Evolutionary conservation across 2,329 filamentous ascomycete genomes (phyloP), one percentile per base, ranked within the genome.

Genomic region (Hirsutella minnesotensis): DNA sequence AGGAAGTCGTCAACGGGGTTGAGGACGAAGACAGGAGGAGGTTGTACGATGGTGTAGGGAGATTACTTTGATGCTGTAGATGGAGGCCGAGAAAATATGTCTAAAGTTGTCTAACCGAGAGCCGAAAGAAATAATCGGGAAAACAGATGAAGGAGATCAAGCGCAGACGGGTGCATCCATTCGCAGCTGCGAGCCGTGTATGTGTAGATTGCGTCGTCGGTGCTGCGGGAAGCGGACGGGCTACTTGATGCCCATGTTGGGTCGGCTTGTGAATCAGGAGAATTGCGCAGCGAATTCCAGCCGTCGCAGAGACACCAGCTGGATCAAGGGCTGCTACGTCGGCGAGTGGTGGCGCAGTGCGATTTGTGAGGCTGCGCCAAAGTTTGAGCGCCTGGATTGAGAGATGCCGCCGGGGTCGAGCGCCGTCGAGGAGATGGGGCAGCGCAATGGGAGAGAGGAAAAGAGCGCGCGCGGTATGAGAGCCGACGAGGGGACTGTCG

Each of bases 81-180:
- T 41, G 38, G 45, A 48, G 46, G 47, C 47, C 47, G 53, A 51
- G 49, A 51, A 41, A 46, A 52, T 56, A 29, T 20, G 57, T 64
- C 62, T 65, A 65, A 63, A 60, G 55, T 60, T 52, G 57, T 58
- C 58, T 64, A 48, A 60, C 51, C 57, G 56, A 56, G 53, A 55
- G 53, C 53, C 53, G 52, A 56, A 60, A 56, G 38, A 46, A 51
- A 48, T 54, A 52, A 44, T 49, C 22, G 34, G 47, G 43, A 30
- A 39, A 46, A 49, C 34, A 33, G 36, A 38, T 21, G 49, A 41
- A 47, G 46, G 44, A 33, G 48, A 46, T 55, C 47, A 53, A 52
- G 45, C 45, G 29, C 39, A 46, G 45, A 39, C 47, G 46, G 45
- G 40, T 39, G 43, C 49, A 53, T 51, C 52, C 55, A 55, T 58